phyloP scores from a whole-genome alignment of 805 yeast species.

The Teunomyces panamensis region DNA sequence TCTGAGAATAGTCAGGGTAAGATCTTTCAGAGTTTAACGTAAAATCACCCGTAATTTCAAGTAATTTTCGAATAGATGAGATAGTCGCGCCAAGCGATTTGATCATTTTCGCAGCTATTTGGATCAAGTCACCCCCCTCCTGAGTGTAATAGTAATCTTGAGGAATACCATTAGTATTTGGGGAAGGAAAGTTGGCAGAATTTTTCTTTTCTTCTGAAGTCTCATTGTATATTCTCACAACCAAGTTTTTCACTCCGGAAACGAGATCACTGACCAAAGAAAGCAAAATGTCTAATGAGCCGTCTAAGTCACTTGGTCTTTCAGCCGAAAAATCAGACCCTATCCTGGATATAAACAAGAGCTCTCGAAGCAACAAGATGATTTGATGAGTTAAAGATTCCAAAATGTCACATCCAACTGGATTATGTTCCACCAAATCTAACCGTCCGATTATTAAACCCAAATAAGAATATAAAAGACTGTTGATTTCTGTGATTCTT shows the following conservation, averaged over 20 bases:
- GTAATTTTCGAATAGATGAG: constrained; percentile 47
- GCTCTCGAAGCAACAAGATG: constrained; percentile 60
- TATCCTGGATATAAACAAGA: constrained; percentile 56
- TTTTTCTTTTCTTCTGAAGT: constrained; percentile 29
- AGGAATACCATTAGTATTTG: background rate
- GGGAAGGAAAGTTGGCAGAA: constrained; percentile 1
- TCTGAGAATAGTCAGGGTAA: constrained; percentile 61
- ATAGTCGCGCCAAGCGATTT: constrained; percentile 50
- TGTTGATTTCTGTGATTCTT: constrained; percentile 63
- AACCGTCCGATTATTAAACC: constrained; percentile 71
- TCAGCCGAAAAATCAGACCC: constrained; percentile 39
- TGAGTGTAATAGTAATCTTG: constrained; percentile 51
- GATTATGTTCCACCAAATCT: constrained; percentile 73
- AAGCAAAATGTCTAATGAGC: constrained; percentile 54
- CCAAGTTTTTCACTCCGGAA: constrained; percentile 59
- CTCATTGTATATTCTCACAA: constrained; percentile 51
- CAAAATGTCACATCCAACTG: constrained; percentile 63
- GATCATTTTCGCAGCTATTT: constrained; percentile 59
- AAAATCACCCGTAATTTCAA: constrained; percentile 65
- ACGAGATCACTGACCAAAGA: constrained; percentile 65
- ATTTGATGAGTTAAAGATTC: constrained; percentile 69
- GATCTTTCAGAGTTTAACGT: constrained; percentile 55
- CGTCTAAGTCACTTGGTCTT: constrained; percentile 43
- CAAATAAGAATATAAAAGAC: constrained; percentile 56
- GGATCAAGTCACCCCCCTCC: constrained; percentile 66